These are phyloP conservation scores for Cryptococcus jaspeensis DNA, from an alignment of 1,284 basidiomycete species.

Conservation along the genomic window DNA sequence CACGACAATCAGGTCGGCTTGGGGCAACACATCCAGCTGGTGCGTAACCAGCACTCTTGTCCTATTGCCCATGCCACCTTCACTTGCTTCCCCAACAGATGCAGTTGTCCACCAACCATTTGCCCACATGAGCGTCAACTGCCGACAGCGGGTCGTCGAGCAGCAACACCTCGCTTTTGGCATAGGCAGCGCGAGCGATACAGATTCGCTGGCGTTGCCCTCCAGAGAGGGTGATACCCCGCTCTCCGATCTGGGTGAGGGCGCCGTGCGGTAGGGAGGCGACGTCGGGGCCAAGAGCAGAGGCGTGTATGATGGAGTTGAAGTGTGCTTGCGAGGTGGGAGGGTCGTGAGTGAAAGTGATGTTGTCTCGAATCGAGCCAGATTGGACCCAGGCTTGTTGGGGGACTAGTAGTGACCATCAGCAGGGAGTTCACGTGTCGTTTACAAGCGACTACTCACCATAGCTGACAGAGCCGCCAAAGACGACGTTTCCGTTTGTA, in stretches of 20 bases:
- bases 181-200: slow-evolving; percentile 22
- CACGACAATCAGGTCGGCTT: slow-evolving; percentile 27
- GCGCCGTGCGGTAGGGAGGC: slow-evolving; percentile 24
- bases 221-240: slow-evolving; percentile 24
- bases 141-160: slow-evolving; percentile 58
- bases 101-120: slow-evolving; percentile 56
- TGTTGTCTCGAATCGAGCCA: slow-evolving; percentile 60
- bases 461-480: slow-evolving; percentile 67
- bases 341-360: slow-evolving; percentile 30
- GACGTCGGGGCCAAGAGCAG: slow-evolving; percentile 31
- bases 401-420: slow-evolving; percentile 44
- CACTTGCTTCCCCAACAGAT: no score
- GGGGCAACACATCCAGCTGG: slow-evolving; percentile 59
- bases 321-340: slow-evolving; percentile 20
- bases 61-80: slow-evolving; percentile 61
- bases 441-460: slow-evolving; percentile 33
- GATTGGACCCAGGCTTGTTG: slow-evolving; percentile 66
- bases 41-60: slow-evolving; percentile 74
- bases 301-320: slow-evolving; percentile 23
- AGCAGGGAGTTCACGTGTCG: slow-evolving; percentile 23
- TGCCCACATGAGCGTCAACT: slow-evolving; percentile 60
- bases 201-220: slow-evolving; percentile 25
- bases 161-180: slow-evolving; percentile 21
- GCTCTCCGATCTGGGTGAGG: slow-evolving; percentile 41
- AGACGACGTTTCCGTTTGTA: slow-evolving; percentile 60